Percentiles rank a stretch among this genome's conserved stretches.
Evolutionary conservation across 805 yeast species (phyloP).

Genomic region (Candida khao-thaluensis): DNA sequence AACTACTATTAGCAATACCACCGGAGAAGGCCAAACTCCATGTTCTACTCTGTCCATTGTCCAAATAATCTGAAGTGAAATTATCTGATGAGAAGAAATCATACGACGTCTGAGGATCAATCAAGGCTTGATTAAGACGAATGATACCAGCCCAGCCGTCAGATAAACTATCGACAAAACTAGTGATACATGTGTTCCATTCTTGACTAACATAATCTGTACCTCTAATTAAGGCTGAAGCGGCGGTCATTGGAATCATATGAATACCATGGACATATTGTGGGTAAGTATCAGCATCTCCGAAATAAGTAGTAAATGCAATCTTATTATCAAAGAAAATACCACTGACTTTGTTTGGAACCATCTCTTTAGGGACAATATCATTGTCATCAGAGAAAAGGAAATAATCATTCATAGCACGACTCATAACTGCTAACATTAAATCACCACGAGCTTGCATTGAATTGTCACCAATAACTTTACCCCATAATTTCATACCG

Average conservation of each 20-base stretch:
- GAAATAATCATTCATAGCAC: slow-evolving; percentile 56
- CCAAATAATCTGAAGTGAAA: slow-evolving; percentile 40
- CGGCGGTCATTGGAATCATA: slow-evolving; percentile 70
- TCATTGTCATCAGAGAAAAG: slow-evolving; percentile 50
- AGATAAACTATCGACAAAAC: slow-evolving; percentile 45
- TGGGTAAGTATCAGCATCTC: slow-evolving; percentile 34
- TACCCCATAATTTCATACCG: slow-evolving; percentile 69
- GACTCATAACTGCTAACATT: slow-evolving; percentile 58
- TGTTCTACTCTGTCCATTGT: slow-evolving; percentile 61
- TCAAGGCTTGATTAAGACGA: slow-evolving; percentile 70
- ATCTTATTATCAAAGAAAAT: slow-evolving; percentile 70
- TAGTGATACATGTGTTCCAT: slow-evolving; percentile 52
- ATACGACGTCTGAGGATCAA: slow-evolving; percentile 64
- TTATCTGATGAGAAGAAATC: slow-evolving; percentile 47
- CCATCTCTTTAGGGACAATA: slow-evolving; percentile 51
- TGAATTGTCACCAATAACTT: slow-evolving; percentile 53
- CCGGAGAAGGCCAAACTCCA: slow-evolving; percentile 63
- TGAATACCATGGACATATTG: slow-evolving; percentile 79
- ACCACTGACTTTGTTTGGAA: slow-evolving; percentile 68
- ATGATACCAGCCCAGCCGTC: slow-evolving; percentile 77
- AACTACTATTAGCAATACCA: slow-evolving; percentile 34
- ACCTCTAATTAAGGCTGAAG: slow-evolving; percentile 60
- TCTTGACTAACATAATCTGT: slow-evolving; percentile 58
- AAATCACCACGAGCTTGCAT: slow-evolving; percentile 58
- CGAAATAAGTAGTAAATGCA: slow-evolving; percentile 74